Base-by-base conservation (phyloP, 352 stramenopile species). In the Pythium scleroteichum region DNA sequence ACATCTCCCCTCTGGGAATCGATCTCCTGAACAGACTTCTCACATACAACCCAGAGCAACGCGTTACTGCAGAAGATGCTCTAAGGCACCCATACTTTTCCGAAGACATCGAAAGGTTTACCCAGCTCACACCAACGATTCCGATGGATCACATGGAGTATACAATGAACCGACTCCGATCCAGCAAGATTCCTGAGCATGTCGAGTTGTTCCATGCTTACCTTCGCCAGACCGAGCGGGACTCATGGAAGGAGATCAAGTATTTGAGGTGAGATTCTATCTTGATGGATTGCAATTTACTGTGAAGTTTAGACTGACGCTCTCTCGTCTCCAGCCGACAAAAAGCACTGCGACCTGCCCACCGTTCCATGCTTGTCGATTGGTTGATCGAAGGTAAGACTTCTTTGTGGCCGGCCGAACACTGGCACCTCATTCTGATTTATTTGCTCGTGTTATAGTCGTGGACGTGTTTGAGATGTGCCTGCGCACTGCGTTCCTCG, bases 401-500 rank as follows among this genome's bases (percentile, higher is more conserved):
- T 8, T 10, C 2, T 17, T 8, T 10, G 40, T 69, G 8, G n/a
- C n/a, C n/a, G n/a, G n/a, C n/a, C n/a, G n/a, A n/a, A n/a, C n/a
- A n/a, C n/a, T n/a, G n/a, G n/a, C n/a, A n/a, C n/a, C n/a, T n/a
- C n/a, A n/a, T n/a, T n/a, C n/a, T n/a, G n/a, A n/a, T n/a, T n/a
- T n/a, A n/a, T n/a, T n/a, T n/a, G n/a, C n/a, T n/a, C n/a, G n/a
- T 24, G n/a, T 66, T n/a, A 4, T 32, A 92, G 89, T 97, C 26
- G 89, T 97, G 38, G 89, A 97, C 60, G 88, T 96, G 27, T 97
- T 97, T 53, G 89, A 97, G 57, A 97, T 97, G 89, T 96, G 85
- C 62, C 66, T 96, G 6, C 78, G 89, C 23, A 96, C 85, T 23
- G 88, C 87, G 12, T 97, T 96, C 56, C 66, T 97, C 20, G 88